Percentiles rank a stretch among this genome's conserved stretches.
Evolutionary conservation across 495 filamentous ascomycete species (phyloP).

Genomic region (Xylaria grammica): DNA sequence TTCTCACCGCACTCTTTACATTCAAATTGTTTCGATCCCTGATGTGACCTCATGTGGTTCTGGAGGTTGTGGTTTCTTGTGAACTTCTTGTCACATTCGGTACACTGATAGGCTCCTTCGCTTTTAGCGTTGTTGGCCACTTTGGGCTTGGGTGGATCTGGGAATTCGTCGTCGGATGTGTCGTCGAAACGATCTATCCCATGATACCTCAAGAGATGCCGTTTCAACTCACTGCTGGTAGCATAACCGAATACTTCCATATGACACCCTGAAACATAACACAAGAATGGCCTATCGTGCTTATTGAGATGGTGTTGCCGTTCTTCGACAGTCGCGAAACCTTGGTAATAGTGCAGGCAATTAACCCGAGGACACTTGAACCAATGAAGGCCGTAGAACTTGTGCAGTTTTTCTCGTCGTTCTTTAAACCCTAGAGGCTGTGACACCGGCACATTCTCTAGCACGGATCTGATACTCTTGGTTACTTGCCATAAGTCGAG

Average conservation of each 20-base stretch:
- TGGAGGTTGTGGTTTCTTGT: constrained; percentile 55
- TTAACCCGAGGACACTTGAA: constrained; percentile 49
- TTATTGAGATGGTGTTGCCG: constrained; percentile 41
- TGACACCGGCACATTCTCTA: constrained; percentile 5
- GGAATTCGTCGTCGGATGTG: constrained; percentile 18
- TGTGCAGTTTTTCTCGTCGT: constrained; percentile 22
- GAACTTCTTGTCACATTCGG: constrained; percentile 51
- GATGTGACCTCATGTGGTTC: constrained; percentile 51
- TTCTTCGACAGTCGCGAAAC: constrained; percentile 36
- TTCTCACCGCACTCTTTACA: constrained; percentile 37
- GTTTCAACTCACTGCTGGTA: constrained; percentile 42
- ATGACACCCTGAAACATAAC: constrained; percentile 39
- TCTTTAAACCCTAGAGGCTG: background rate
- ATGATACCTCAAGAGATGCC: constrained; percentile 35
- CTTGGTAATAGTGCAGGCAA: constrained; percentile 49
- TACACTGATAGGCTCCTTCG: constrained; percentile 42
- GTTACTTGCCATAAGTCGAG: constrained; percentile 27
- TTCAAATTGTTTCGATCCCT: constrained; percentile 48
- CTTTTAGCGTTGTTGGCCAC: background rate
- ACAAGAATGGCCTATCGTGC: constrained; percentile 49
- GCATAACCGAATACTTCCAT: constrained; percentile 39
- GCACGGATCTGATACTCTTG: constrained; percentile 32
- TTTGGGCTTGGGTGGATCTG: constrained; percentile 18
- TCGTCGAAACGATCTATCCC: constrained; percentile 23
- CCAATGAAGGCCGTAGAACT: constrained; percentile 41